Conservation (phyloP, 2,329 filamentous ascomycete genomes). For the Aureobasidium sp. region DNA sequence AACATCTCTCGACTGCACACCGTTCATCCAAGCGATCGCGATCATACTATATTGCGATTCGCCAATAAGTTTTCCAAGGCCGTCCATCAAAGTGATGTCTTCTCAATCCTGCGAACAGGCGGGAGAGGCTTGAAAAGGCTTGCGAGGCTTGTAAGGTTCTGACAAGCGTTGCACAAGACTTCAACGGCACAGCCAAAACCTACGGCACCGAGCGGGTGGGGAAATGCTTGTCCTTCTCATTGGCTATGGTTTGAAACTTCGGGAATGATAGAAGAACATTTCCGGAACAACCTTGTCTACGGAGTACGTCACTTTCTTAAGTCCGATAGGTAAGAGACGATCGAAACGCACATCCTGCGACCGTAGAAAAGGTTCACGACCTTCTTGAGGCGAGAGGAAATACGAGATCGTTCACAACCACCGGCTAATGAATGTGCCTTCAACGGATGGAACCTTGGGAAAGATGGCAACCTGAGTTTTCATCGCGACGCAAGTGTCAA, state of each 20-base stretch:
- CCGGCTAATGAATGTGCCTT: neutral
- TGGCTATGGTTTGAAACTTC: neutral
- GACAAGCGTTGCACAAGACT: constrained; percentile 6
- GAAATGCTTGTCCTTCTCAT: constrained; percentile 4
- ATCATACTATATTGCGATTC: neutral
- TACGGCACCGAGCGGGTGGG: neutral
- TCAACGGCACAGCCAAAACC: neutral
- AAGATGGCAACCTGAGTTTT: neutral
- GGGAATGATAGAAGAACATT: constrained; percentile 2
- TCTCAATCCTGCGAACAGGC: neutral
- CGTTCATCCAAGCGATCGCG: no score
- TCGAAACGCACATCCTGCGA: neutral
- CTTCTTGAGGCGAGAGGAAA: neutral
- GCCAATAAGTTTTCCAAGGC: neutral
- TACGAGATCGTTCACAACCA: neutral
- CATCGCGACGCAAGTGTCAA: neutral
- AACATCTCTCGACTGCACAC: neutral
- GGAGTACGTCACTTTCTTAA: neutral
- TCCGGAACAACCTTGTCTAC: constrained; percentile 3
- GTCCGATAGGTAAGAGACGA: neutral
- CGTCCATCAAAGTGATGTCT: neutral
- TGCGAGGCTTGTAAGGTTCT: neutral
- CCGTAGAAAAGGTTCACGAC: neutral
- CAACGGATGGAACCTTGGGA: neutral
- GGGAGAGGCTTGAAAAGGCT: constrained; percentile 6